phyloP scores from a whole-genome alignment of 768 basidiomycete species.

The Xerocomellus amylosporus region DNA sequence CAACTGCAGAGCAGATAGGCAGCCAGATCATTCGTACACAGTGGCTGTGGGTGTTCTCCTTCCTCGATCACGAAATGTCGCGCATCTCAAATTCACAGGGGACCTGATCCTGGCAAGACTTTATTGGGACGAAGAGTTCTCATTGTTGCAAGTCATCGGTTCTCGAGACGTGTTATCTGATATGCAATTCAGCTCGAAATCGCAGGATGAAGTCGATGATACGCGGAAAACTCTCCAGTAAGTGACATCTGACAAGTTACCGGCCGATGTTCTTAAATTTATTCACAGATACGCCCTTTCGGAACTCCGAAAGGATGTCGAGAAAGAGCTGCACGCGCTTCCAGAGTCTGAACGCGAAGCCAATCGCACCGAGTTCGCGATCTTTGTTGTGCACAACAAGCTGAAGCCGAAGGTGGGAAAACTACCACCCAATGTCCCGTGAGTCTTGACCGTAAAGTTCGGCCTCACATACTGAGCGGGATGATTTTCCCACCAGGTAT shows the following conservation, averaged over 20 bases:
- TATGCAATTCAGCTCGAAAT: not conserved
- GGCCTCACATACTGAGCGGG: conserved; percentile 2
- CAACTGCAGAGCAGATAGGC: conserved; percentile 70
- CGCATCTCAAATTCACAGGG: conserved; percentile 37
- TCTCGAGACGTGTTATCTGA: conserved; percentile 13
- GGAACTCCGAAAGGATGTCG: conserved; percentile 89
- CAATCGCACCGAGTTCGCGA: conserved; percentile 75
- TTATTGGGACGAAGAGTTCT: conserved; percentile 79
- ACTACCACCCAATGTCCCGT: conserved; percentile 67
- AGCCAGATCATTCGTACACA: conserved; percentile 90
- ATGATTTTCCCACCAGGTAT: conserved; percentile 47
- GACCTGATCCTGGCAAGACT: conserved; percentile 60
- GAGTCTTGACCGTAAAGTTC: conserved; percentile 24
- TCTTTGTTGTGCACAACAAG: conserved; percentile 97
- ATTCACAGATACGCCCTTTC: conserved; percentile 75
- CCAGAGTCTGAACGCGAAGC: conserved; percentile 75
- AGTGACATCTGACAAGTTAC: conserved; percentile 25
- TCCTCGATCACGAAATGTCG: not conserved
- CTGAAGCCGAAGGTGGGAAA: conserved; percentile 79
- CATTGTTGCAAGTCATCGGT: conserved; percentile 62
- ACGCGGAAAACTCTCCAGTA: conserved; percentile 86
- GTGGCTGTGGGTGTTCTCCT: conserved; percentile 70
- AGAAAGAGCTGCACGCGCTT: conserved; percentile 56
- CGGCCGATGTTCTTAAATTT: conserved; percentile 1
- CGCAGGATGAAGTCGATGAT: conserved; percentile 84